Conservation (phyloP, 2,329 filamentous ascomycete genomes). For the Beauveria rudraprayagi region DNA sequence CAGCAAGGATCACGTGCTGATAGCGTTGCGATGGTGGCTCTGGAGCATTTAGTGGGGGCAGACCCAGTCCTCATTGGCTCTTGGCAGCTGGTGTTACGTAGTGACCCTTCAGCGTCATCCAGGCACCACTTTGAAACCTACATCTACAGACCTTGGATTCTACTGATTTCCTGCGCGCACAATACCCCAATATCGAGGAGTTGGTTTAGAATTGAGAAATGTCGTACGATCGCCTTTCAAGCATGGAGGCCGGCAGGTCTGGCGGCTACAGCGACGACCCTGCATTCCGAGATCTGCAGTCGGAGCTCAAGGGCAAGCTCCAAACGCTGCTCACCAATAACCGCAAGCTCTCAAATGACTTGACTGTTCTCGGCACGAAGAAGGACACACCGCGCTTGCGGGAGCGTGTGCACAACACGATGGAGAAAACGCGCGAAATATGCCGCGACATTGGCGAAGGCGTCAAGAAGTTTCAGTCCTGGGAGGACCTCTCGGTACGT, state of each 20-base stretch:
- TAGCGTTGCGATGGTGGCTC: background rate
- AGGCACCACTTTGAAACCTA: slow-evolving; percentile 17
- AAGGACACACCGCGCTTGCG: slow-evolving; percentile 86
- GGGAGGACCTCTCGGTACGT: slow-evolving; percentile 70
- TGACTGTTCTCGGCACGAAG: slow-evolving; percentile 78
- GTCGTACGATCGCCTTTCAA: slow-evolving; percentile 86
- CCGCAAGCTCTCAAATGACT: slow-evolving; percentile 73
- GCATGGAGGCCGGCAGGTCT: slow-evolving; percentile 68
- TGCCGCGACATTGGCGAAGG: slow-evolving; percentile 93
- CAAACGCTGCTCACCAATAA: slow-evolving; percentile 87
- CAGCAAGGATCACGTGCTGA: slow-evolving; percentile 6
- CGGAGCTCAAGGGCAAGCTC: slow-evolving; percentile 77
- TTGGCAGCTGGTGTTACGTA: slow-evolving; percentile 8
- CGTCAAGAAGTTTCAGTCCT: slow-evolving; percentile 83
- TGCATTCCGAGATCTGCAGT: slow-evolving; percentile 77
- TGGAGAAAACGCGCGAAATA: slow-evolving; percentile 76
- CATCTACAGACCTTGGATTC: slow-evolving; percentile 7
- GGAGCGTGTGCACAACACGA: slow-evolving; percentile 78
- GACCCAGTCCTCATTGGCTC: background rate
- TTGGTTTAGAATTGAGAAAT: slow-evolving; percentile 37
- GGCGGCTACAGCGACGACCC: slow-evolving; percentile 88
- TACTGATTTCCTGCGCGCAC: background rate
- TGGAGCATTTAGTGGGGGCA: background rate
- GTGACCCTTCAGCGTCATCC: slow-evolving; percentile 15
- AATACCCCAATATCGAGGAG: background rate